Evolutionary conservation across 331 rosid genomes (phyloP).

Genomic region (Cydonia oblonga): DNA sequence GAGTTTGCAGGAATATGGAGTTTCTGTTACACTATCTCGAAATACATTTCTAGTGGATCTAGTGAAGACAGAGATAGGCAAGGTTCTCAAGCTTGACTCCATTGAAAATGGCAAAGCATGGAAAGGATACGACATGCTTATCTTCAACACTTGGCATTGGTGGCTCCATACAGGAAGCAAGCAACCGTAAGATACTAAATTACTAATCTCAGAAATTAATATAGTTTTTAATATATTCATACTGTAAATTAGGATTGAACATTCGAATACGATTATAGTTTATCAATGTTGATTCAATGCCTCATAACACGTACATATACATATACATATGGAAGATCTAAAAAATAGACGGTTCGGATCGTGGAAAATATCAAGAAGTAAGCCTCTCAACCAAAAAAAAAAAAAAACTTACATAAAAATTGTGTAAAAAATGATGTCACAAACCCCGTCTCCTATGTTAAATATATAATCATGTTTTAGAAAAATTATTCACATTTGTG

Average conservation of each 20-base stretch:
- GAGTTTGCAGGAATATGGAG: conserved; percentile 10
- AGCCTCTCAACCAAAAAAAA: too few relatives aligned
- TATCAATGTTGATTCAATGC: too few relatives aligned
- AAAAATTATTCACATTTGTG: not conserved
- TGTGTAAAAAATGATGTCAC: too few relatives aligned
- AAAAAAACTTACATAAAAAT: too few relatives aligned
- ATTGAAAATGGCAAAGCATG: conserved; percentile 26
- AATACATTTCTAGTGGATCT: conserved; percentile 32
- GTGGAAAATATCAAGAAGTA: too few relatives aligned
- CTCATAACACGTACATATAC: too few relatives aligned
- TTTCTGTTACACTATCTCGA: conserved; percentile 6
- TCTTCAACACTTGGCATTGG: conserved; percentile 43
- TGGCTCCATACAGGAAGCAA: conserved; percentile 27
- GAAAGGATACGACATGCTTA: conserved; percentile 31
- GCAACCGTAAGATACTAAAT: conserved; percentile 20
- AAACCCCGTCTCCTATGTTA: too few relatives aligned
- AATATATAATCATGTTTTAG: not conserved
- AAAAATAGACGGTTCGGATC: too few relatives aligned
- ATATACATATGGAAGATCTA: too few relatives aligned
- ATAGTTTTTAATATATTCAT: too few relatives aligned
- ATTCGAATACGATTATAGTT: not conserved
- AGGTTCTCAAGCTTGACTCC: conserved; percentile 33
- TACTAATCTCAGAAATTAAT: not conserved
- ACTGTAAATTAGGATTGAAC: not conserved
- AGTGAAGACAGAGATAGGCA: conserved; percentile 16